Evolutionary conservation across 2,329 filamentous ascomycete species (phyloP).

Genomic region (Colletotrichum melonis): DNA sequence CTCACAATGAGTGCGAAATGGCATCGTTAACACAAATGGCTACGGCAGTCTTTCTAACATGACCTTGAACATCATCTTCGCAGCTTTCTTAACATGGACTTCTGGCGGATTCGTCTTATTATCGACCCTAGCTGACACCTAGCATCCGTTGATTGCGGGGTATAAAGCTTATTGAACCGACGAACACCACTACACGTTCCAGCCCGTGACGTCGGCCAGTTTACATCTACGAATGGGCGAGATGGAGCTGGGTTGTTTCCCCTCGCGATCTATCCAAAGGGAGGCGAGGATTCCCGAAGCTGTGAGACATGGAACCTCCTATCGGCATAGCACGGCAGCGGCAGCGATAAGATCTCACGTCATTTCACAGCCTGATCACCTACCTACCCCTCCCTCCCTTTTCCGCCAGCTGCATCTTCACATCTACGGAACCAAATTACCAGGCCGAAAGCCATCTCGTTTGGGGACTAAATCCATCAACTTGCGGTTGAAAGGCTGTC

Average conservation of each 20-base stretch:
- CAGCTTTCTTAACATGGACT: not conserved
- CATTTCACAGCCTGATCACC: slow-evolving; percentile 18
- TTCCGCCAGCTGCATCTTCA: not conserved
- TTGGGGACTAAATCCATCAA: slow-evolving; percentile 7
- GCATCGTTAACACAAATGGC: not conserved
- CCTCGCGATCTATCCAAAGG: not conserved
- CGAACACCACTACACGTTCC: not conserved
- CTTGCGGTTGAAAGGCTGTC: slow-evolving; percentile 22
- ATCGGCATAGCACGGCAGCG: not conserved
- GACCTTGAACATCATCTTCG: not conserved
- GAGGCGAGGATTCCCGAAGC: not conserved
- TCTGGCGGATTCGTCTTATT: not conserved
- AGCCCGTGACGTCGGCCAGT: not conserved
- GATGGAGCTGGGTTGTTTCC: not conserved
- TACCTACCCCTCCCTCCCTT: slow-evolving; percentile 23
- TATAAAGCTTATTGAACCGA: not conserved
- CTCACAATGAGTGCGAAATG: not conserved
- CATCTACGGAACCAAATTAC: slow-evolving; percentile 10
- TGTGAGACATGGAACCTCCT: slow-evolving; percentile 17
- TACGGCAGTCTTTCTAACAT: not conserved
- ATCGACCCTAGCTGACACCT: not conserved
- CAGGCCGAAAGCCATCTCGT: not conserved
- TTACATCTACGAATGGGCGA: not conserved
- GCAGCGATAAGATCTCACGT: slow-evolving; percentile 31
- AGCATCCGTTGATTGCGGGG: not conserved